Percentiles rank a stretch among this genome's conserved stretches.
phyloP scores from a whole-genome alignment of 1,284 basidiomycete genomes.

The Polyporus tsugae region DNA sequence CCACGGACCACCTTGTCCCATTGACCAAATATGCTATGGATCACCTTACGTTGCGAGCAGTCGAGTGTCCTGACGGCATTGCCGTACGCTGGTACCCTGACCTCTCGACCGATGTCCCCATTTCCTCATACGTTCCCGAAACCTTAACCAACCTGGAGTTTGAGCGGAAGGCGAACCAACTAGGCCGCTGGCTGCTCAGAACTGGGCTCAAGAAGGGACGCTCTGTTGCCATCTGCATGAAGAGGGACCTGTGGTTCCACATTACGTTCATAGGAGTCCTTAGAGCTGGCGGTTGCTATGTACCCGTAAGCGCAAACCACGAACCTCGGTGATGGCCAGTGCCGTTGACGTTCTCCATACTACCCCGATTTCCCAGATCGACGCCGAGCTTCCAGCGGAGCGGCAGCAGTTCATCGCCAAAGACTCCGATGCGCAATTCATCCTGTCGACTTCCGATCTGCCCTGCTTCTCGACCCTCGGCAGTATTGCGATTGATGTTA shows the following conservation, averaged over 20 bases:
- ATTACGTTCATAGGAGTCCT: constrained; percentile 55
- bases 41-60: constrained; percentile 45
- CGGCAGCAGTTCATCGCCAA: constrained; percentile 56
- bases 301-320: constrained; percentile 47
- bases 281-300: constrained; percentile 62
- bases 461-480: constrained; percentile 42
- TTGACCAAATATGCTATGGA: constrained; percentile 47
- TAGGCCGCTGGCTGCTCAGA: constrained; percentile 53
- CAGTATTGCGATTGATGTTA: constrained; percentile 43
- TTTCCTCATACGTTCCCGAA: constrained; percentile 32
- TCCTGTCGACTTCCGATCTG: constrained; percentile 47
- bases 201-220: constrained; percentile 51
- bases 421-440: constrained; percentile 54
- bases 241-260: constrained; percentile 54
- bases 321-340: background rate
- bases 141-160: constrained; percentile 50
- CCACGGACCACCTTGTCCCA: constrained; percentile 41
- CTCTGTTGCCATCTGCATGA: constrained; percentile 58
- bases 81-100: constrained; percentile 53
- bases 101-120: constrained; percentile 42
- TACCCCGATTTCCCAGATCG: constrained; percentile 48
- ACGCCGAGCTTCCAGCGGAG: constrained; percentile 59
- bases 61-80: constrained; percentile 41
- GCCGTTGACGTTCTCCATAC: background rate
- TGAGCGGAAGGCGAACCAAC: constrained; percentile 48